Conservation (phyloP, 306 rosid species). For the Psophocarpus tetragonolobus region DNA sequence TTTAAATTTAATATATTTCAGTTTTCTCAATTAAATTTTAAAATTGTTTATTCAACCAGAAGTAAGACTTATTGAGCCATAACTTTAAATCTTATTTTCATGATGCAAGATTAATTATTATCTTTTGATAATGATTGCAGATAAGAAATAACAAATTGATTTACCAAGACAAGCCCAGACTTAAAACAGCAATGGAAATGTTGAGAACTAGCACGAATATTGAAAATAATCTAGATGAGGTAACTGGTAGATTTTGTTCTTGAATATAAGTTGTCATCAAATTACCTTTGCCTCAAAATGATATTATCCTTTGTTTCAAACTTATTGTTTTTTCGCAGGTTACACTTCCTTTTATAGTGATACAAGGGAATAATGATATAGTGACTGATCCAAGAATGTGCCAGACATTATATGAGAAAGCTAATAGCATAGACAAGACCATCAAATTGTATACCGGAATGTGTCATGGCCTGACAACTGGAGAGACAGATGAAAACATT, state of each 20-base stretch:
- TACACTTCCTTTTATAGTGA: conserved; percentile 69
- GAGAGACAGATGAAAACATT: conserved; percentile 78
- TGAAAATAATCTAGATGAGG: conserved; percentile 65
- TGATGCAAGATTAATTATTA: not conserved
- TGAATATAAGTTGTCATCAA: not conserved
- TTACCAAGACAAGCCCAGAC: conserved; percentile 83
- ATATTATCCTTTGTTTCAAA: not conserved
- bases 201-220: conserved; percentile 63
- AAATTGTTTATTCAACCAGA: no score
- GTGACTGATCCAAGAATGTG: conserved; percentile 90
- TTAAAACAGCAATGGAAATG: conserved; percentile 84
- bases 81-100: no score
- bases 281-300: not conserved
- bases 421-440: conserved; percentile 80
- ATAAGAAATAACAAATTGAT: conserved; percentile 76
- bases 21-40: no score
- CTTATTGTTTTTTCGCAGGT: conserved; percentile 40
- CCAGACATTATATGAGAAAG: conserved; percentile 58
- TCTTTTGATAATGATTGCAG: conserved; percentile 38
- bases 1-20: no score
- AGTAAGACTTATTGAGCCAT: not conserved
- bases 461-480: conserved; percentile 87
- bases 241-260: not conserved
- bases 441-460: conserved; percentile 73
- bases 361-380: conserved; percentile 82